Conservation (phyloP, 177 flowering plant species). For the Vitis hybrid region DNA sequence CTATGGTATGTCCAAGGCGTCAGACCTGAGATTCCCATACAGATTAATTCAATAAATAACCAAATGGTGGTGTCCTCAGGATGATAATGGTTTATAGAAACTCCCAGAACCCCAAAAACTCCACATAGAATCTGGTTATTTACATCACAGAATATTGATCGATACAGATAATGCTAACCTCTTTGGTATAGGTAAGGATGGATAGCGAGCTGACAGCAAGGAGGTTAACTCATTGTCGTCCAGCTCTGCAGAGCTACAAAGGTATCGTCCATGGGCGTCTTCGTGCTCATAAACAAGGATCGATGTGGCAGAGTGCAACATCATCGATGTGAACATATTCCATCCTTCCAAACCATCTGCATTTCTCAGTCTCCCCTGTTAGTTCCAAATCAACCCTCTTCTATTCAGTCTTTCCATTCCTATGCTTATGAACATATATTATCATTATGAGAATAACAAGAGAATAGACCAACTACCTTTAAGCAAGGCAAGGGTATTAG, state of each 20-base stretch:
- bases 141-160: no score
- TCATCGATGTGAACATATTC: conserved; percentile 94
- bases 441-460: no score
- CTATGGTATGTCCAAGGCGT: conserved; percentile 37
- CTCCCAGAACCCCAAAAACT: no score
- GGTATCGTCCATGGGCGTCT: conserved; percentile 64
- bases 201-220: conserved; percentile 17
- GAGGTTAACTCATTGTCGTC: conserved; percentile 41
- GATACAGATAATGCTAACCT: no score
- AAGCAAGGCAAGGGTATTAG: conserved; percentile 73
- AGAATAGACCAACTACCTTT: conserved; percentile 39
- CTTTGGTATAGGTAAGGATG: conserved; percentile 11
- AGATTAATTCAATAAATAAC: not conserved
- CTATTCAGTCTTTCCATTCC: no score
- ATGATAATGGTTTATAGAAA: no score
- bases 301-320: conserved; percentile 64
- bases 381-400: no score
- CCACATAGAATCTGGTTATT: no score
- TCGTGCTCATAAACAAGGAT: conserved; percentile 65
- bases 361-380: conserved; percentile 66
- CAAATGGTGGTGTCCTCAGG: no score
- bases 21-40: conserved; percentile 47
- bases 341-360: conserved; percentile 82
- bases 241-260: conserved; percentile 66
- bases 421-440: no score